phyloP scores from a whole-genome alignment of 169 alveolate species.

The Neospora caninum region DNA sequence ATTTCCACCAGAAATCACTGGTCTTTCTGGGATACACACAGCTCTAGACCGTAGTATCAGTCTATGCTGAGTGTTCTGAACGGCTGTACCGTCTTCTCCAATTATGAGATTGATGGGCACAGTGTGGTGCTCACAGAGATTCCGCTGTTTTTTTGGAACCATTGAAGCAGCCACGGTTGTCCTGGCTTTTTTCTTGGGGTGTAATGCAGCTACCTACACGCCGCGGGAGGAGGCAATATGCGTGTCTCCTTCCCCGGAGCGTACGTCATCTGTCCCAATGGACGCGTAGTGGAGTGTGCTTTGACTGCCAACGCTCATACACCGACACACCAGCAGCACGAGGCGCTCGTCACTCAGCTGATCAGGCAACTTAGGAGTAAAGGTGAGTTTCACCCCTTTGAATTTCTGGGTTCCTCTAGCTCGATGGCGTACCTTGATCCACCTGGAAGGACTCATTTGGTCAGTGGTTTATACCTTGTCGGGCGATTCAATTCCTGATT shows the following conservation, averaged over 20 bases:
- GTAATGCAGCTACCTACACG: slow-evolving; percentile 11
- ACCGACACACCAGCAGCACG: not conserved
- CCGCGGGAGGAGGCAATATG: slow-evolving; percentile 35
- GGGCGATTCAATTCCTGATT: not conserved
- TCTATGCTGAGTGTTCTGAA: no score
- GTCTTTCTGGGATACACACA: no score
- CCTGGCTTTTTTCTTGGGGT: not conserved
- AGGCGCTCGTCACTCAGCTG: not conserved
- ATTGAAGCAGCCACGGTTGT: no score
- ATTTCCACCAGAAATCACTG: no score
- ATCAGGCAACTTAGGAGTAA: not conserved
- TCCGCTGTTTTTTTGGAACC: no score
- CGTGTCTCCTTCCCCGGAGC: slow-evolving; percentile 39
- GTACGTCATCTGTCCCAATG: slow-evolving; percentile 20
- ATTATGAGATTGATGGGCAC: no score
- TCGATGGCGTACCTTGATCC: not conserved
- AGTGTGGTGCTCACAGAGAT: no score
- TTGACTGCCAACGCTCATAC: not conserved
- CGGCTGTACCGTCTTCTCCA: no score
- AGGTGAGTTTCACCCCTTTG: not conserved
- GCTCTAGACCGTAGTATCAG: no score
- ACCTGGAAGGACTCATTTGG: not conserved
- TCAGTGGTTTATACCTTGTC: not conserved
- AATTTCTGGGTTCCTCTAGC: not conserved
- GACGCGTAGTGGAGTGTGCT: slow-evolving; percentile 24